Conservation (phyloP, 176 grass and related monocot species). For the Rhynchospora tenuis region DNA sequence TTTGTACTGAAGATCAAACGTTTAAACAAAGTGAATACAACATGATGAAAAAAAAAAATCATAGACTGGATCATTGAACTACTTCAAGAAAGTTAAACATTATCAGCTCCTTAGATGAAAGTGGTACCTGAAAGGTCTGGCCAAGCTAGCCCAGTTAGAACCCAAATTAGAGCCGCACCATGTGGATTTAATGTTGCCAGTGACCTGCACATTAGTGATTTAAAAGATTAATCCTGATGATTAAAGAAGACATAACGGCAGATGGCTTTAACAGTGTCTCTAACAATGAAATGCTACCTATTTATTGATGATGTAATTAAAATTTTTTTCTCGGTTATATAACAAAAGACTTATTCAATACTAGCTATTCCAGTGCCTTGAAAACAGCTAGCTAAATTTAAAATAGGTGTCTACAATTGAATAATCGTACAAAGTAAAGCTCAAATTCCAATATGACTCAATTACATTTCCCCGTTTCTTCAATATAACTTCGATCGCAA, state of each 20-base stretch:
- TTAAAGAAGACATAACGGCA: neutral
- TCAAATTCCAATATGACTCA: neutral
- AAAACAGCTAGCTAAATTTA: neutral
- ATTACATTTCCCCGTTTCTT: neutral
- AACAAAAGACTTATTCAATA: neutral
- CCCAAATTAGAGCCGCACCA: slow-evolving; percentile 13
- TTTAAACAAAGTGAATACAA: neutral
- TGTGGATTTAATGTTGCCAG: slow-evolving; percentile 20
- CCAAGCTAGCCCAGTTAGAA: slow-evolving; percentile 34
- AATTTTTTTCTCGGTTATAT: neutral
- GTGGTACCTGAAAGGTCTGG: slow-evolving; percentile 42
- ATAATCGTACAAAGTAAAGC: neutral
- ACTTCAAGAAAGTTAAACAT: neutral
- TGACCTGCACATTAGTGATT: slow-evolving; percentile 26
- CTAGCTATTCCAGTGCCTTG: neutral
- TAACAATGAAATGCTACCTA: neutral
- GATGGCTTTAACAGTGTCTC: neutral
- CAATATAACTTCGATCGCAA: neutral
- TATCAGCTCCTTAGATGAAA: neutral
- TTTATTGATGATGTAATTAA: neutral
- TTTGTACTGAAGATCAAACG: slow-evolving; percentile 26
- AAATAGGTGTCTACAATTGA: neutral
- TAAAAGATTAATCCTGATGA: neutral
- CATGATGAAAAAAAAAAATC: neutral
- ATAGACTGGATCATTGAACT: neutral